Conservation (phyloP, 2,329 filamentous ascomycete species). For the Arthrobotrys entomopaga region DNA sequence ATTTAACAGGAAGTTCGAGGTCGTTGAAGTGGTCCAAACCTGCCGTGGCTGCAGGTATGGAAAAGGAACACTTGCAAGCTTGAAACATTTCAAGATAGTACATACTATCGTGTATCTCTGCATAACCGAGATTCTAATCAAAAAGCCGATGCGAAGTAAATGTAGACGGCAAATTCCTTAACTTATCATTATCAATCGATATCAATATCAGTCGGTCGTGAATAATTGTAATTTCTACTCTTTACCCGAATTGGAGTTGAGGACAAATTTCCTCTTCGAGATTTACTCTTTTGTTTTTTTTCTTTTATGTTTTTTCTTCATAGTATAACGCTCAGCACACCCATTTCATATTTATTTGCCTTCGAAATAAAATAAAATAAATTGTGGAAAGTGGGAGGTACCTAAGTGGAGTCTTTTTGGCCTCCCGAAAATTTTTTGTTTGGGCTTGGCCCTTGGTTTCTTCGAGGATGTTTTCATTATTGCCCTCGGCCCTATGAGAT, state of each 20-base stretch:
- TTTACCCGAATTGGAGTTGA: neutral
- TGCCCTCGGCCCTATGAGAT: neutral
- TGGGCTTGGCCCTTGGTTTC: neutral
- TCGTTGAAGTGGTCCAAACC: too few relatives aligned
- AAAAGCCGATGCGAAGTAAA: neutral
- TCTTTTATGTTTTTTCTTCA: neutral
- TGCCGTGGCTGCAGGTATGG: too few relatives aligned
- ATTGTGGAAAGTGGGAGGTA: slow-evolving; percentile 8
- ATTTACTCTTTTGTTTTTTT: neutral
- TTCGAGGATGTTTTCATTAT: neutral
- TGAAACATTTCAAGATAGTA: neutral
- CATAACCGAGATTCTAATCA: neutral
- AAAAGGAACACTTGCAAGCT: neutral
- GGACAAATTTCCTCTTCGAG: neutral
- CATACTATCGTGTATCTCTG: neutral
- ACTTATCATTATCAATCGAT: neutral
- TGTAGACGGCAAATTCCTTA: neutral
- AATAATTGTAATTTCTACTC: neutral
- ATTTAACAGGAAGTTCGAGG: too few relatives aligned
- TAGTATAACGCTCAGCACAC: neutral
- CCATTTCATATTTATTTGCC: too few relatives aligned
- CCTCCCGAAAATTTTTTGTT: neutral
- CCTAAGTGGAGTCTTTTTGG: slow-evolving; percentile 5
- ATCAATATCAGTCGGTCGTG: too few relatives aligned
- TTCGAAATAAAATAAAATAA: neutral